phyloP scores from a whole-genome alignment of 495 filamentous ascomycete species.

The Peziza echinospora region DNA sequence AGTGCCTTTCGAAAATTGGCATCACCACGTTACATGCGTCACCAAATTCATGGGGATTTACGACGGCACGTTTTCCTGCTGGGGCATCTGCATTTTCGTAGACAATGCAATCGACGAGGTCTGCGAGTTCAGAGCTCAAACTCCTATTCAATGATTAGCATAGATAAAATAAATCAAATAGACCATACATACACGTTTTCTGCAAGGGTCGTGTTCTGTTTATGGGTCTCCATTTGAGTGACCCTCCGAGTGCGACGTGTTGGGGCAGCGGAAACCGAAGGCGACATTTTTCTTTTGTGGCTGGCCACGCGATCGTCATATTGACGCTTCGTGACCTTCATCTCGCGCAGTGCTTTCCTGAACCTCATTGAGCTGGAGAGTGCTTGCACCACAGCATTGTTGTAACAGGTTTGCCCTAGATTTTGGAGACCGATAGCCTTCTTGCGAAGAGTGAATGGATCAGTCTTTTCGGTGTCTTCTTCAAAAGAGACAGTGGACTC shows the following conservation, averaged over 20 bases:
- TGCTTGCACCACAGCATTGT: not conserved
- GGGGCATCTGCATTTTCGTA: not conserved
- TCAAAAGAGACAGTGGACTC: no score
- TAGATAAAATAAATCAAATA: not conserved
- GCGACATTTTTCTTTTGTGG: no score
- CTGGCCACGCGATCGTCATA: no score
- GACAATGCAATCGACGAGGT: not conserved
- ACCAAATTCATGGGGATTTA: not conserved
- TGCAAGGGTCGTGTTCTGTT: no score
- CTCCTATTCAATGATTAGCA: not conserved
- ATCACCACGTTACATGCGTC: not conserved
- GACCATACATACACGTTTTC: not conserved
- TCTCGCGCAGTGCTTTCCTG: no score
- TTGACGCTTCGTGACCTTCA: no score
- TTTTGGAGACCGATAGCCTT: not conserved
- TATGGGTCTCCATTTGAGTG: no score
- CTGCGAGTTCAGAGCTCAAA: not conserved
- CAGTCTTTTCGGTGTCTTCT: no score
- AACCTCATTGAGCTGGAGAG: not conserved
- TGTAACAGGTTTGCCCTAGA: not conserved
- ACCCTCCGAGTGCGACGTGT: no score
- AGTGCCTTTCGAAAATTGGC: not conserved
- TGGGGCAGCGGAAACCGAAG: no score
- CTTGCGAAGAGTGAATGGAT: no score
- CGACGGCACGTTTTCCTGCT: not conserved